Evolutionary conservation across 345 rosid species (phyloP).

Genomic region (Sonneratia alba): DNA sequence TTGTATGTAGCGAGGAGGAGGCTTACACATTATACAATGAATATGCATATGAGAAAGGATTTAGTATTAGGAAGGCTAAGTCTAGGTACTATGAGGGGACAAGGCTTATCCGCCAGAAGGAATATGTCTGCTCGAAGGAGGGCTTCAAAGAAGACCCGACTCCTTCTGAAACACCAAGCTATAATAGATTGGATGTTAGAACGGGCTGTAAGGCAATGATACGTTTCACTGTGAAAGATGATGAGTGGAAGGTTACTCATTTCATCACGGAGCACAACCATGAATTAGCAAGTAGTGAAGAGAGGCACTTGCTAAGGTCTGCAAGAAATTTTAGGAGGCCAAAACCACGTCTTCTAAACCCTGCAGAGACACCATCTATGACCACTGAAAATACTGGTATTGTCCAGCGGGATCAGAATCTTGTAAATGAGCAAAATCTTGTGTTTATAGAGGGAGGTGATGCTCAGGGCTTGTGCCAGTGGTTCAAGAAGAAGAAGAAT

Average conservation of each 20-base stretch:
- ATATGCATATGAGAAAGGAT: slow-evolving; percentile 14
- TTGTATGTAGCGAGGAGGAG: slow-evolving; percentile 13
- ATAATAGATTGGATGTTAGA: slow-evolving; percentile 11
- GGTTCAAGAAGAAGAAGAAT: slow-evolving; percentile 1
- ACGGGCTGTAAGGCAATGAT: slow-evolving; percentile 14
- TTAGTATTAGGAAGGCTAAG: slow-evolving; percentile 17
- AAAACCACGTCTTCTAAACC: not conserved
- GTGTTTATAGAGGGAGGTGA: slow-evolving; percentile 3
- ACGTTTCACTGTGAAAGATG: slow-evolving; percentile 13
- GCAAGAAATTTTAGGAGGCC: slow-evolving; percentile 5
- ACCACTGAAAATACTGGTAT: slow-evolving; percentile 6
- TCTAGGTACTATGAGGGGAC: not conserved
- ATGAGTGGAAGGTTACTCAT: slow-evolving; percentile 7
- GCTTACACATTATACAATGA: slow-evolving; percentile 13
- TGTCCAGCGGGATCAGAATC: slow-evolving; percentile 1
- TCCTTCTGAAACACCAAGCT: not conserved
- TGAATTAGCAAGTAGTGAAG: slow-evolving; percentile 8
- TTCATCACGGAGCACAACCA: slow-evolving; percentile 15
- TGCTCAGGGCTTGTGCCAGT: slow-evolving; percentile 1
- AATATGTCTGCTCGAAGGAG: slow-evolving; percentile 15
- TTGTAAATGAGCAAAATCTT: not conserved
- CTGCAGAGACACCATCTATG: not conserved
- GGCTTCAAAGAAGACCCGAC: slow-evolving; percentile 6
- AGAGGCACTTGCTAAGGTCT: slow-evolving; percentile 11
- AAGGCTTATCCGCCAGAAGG: slow-evolving; percentile 6